phyloP scores from a whole-genome alignment of 768 basidiomycete species.

The Rossbeevera mucosa region DNA sequence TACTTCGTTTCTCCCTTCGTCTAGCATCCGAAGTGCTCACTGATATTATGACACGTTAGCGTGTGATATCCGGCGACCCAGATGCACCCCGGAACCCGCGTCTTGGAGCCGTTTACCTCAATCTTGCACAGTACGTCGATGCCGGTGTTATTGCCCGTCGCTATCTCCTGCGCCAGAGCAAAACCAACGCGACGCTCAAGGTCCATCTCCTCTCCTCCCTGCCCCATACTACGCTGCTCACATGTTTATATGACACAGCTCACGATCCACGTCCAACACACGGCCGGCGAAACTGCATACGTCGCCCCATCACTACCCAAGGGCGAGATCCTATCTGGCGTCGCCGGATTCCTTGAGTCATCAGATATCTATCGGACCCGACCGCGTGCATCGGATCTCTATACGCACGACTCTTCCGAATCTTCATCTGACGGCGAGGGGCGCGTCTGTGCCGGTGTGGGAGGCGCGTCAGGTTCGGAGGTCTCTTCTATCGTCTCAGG shows the following conservation, averaged over 20 bases:
- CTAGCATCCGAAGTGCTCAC: not conserved
- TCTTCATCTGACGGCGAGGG: conserved; percentile 27
- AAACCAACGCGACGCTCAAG: conserved; percentile 76
- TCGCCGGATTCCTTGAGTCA: conserved; percentile 54
- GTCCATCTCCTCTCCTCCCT: conserved; percentile 28
- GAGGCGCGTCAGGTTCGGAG: conserved; percentile 12
- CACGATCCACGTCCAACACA: conserved; percentile 51
- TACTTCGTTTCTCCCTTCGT: conserved; percentile 10
- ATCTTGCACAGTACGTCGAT: conserved; percentile 71
- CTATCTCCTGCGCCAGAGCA: conserved; percentile 67
- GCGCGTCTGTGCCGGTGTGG: not conserved
- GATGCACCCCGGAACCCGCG: conserved; percentile 53
- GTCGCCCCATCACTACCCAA: conserved; percentile 64
- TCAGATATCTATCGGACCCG: conserved; percentile 51
- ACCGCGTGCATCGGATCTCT: conserved; percentile 49
- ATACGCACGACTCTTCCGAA: conserved; percentile 20
- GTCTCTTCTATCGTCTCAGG: conserved; percentile 21
- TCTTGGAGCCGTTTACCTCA: conserved; percentile 62
- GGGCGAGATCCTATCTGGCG: conserved; percentile 67
- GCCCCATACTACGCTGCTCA: not conserved
- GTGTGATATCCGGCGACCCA: conserved; percentile 54
- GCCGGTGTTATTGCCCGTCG: conserved; percentile 54
- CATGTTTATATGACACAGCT: conserved; percentile 35
- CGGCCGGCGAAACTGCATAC: conserved; percentile 53
- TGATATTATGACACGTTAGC: conserved; percentile 29